Evolutionary conservation across 176 grass and related monocot species (phyloP), one percentile per base, ranked within the genome.

Genomic region (Alloteropsis semialata): DNA sequence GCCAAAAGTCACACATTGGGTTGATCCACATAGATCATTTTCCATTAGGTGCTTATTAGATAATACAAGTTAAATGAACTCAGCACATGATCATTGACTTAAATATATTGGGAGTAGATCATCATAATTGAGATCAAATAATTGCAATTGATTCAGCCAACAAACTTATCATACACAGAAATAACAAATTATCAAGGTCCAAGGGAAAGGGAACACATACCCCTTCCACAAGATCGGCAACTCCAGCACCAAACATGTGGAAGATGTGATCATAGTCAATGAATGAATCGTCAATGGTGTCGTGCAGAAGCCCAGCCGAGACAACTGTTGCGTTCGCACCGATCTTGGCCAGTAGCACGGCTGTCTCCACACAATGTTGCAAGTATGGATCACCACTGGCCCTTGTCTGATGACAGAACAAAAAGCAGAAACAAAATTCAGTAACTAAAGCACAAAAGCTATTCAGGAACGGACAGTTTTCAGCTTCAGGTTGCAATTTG

Each of bases 351-450:
- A 97, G 83, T 21, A 97, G 64, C 34, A 97, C 77, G 29, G 91
- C 89, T n/a, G 94, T 97, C 84, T 97, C 91, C 19, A 92, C 87
- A 83, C 94, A 97, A 84, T 97, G 94, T 63, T 92, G 85, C 62
- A 97, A 61, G 57, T 90, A 97, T 22, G 94, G 91, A 90, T 87
- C 87, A 41, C 91, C 94, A 69, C 79, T 97, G 6, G 81, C 87
- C 33, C 94, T 86, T 14, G 41, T 92, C 94, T 97, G 64, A 79
- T 65, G 54, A 78, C 28, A 85, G 44, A 59, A 73, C 62, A 21
- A 73, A 54, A 54, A 17, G 15, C 41, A 72, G 24, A 74, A 10
- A 74, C 5, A 81, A 65, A 38, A 68, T 75, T 86, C 16, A 87
- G 59, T 48, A 68, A 76, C 32, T 62, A 56, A 71, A 34, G 63